Percentiles rank a stretch among this genome's conserved stretches.
Evolutionary conservation across 495 filamentous ascomycete genomes (phyloP).

Genomic region (Neurospora hispaniola): DNA sequence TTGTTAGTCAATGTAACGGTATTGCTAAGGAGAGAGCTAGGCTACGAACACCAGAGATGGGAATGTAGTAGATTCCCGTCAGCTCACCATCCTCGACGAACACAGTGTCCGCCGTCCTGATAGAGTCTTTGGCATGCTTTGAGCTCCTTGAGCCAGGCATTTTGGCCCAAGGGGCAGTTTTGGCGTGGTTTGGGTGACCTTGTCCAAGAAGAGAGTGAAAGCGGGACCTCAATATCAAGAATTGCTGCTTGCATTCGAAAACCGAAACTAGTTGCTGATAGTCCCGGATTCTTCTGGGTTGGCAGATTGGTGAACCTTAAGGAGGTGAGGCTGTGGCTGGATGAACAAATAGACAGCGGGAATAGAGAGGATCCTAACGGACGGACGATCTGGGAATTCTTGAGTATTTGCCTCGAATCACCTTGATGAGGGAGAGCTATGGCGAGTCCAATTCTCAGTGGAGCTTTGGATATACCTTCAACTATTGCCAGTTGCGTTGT

Average conservation of each 20-base stretch:
- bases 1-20: neutral
- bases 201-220: neutral
- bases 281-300: neutral
- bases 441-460: neutral
- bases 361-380: neutral
- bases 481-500: neutral
- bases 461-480: neutral
- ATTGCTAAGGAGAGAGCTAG: neutral
- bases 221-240: neutral
- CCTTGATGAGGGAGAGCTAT: neutral
- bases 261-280: neutral
- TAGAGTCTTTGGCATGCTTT: neutral
- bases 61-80: constrained; percentile 16
- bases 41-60: constrained; percentile 12
- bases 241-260: neutral
- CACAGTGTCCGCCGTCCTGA: constrained; percentile 2
- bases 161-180: neutral
- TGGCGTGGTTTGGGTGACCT: neutral
- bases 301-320: neutral
- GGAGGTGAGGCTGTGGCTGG: neutral
- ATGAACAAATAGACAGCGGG: neutral
- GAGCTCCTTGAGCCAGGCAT: neutral
- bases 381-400: neutral
- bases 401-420: neutral
- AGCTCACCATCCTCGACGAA: constrained; percentile 7